phyloP scores from a whole-genome alignment of 2,329 filamentous ascomycete species.

The Arachnopeziza araneosa region DNA sequence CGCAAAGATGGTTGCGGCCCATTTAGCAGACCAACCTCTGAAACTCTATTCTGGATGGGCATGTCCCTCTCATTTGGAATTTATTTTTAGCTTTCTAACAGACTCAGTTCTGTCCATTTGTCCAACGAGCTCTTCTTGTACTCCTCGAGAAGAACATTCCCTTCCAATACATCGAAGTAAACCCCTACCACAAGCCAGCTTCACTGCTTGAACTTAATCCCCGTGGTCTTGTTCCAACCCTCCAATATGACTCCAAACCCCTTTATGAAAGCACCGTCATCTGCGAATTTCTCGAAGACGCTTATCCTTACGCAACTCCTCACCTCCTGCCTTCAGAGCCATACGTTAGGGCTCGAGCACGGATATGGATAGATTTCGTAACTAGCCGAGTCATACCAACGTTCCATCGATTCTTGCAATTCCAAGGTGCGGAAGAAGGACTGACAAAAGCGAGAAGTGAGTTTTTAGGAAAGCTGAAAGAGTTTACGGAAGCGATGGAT shows the following conservation, averaged over 20 bases:
- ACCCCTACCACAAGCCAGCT: conserved; percentile 68
- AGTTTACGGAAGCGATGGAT: conserved; percentile 44
- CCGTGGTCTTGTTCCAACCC: conserved; percentile 67
- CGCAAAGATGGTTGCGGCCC: conserved; percentile 40
- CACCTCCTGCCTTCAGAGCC: conserved; percentile 54
- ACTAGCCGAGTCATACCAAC: conserved; percentile 60
- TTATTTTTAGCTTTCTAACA: neutral
- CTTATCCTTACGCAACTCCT: conserved; percentile 43
- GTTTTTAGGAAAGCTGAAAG: conserved; percentile 52
- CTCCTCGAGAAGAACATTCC: conserved; percentile 64
- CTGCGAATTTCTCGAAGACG: conserved; percentile 72
- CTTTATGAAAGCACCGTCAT: conserved; percentile 70
- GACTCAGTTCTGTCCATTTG: conserved; percentile 47
- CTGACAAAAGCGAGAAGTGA: conserved; percentile 32
- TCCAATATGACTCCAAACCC: conserved; percentile 51
- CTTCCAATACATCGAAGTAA: conserved; percentile 45
- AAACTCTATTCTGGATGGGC: conserved; percentile 74
- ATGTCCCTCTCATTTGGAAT: conserved; percentile 10
- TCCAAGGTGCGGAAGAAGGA: conserved; percentile 33
- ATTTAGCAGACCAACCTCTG: conserved; percentile 44
- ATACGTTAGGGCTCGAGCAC: conserved; percentile 58
- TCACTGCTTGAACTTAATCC: conserved; percentile 68
- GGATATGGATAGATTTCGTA: conserved; percentile 72
- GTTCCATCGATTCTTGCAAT: conserved; percentile 59
- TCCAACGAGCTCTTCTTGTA: conserved; percentile 68